Percentiles rank a stretch among this genome's conserved stretches.
These are phyloP conservation scores for Mallotus japonicus DNA, from an alignment of 441 rosid species.

Conservation along the genomic window DNA sequence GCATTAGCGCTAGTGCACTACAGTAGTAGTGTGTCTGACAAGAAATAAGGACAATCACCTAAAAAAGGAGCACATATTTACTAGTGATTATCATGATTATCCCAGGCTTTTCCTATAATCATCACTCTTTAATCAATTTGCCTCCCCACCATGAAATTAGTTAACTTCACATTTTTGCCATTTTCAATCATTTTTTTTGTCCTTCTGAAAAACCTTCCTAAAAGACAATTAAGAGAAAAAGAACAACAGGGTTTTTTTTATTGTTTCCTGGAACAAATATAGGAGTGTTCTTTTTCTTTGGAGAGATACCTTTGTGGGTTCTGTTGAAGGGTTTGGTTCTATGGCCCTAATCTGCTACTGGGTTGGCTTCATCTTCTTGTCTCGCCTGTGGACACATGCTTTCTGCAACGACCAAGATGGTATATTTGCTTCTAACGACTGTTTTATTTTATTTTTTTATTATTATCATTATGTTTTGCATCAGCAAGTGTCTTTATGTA, in stretches of 20 bases:
- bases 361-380: constrained; percentile 42
- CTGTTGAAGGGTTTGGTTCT: constrained; percentile 9
- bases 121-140: constrained; percentile 26
- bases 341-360: constrained; percentile 49
- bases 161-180: neutral
- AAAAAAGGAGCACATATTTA: too few relatives aligned
- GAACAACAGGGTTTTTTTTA: neutral
- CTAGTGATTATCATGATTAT: neutral
- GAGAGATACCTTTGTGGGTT: neutral
- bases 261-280: constrained; percentile 11
- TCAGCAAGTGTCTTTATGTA: neutral
- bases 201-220: neutral
- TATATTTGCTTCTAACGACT: constrained; percentile 19
- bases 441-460: neutral
- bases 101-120: constrained; percentile 23
- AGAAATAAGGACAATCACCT: too few relatives aligned
- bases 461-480: too few relatives aligned
- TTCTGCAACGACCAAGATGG: constrained; percentile 67
- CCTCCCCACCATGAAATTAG: neutral
- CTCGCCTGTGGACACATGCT: constrained; percentile 34
- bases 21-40: too few relatives aligned
- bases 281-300: constrained; percentile 11
- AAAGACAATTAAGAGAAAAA: neutral
- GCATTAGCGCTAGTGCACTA: neutral
- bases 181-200: neutral